Conservation (phyloP, 2,329 filamentous ascomycete genomes). For the Apiospora pterosperma region DNA sequence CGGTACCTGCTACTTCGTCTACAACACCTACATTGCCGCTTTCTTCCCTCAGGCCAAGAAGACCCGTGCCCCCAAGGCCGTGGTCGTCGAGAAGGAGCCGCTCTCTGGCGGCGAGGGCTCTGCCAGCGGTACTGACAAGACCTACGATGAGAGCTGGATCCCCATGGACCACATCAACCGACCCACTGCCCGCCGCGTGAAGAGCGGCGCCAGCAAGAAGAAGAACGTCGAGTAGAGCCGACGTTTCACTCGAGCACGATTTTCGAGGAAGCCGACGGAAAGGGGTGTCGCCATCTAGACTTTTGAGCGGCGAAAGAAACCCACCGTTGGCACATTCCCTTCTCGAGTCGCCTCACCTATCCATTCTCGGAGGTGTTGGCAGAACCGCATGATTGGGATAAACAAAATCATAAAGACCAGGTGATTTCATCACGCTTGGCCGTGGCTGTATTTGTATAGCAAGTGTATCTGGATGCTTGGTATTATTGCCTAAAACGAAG, state of each 20-base stretch:
- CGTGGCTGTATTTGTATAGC: slow-evolving; percentile 4
- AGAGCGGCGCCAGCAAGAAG: slow-evolving; percentile 52
- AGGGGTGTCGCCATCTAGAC: neutral
- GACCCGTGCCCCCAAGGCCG: slow-evolving; percentile 53
- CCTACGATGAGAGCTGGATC: slow-evolving; percentile 92
- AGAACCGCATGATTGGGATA: neutral
- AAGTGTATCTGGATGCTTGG: neutral
- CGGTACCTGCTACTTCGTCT: slow-evolving; percentile 90
- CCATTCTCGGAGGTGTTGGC: neutral
- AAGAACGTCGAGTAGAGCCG: slow-evolving; percentile 28
- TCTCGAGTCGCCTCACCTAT: neutral
- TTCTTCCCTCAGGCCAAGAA: slow-evolving; percentile 86
- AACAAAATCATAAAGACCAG: neutral
- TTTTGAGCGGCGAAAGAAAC: neutral
- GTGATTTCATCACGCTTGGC: neutral
- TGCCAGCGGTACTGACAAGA: slow-evolving; percentile 64
- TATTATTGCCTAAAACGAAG: neutral
- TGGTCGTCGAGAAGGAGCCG: slow-evolving; percentile 51
- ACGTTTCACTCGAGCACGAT: neutral
- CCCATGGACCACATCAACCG: slow-evolving; percentile 85
- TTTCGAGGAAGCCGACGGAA: neutral
- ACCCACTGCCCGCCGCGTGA: slow-evolving; percentile 67
- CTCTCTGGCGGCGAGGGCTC: slow-evolving; percentile 70
- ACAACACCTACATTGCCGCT: slow-evolving; percentile 95
- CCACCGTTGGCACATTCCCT: neutral